These are phyloP conservation scores for Fomitopsis pulvina DNA, from an alignment of 768 basidiomycete species.

Conservation along the genomic window DNA sequence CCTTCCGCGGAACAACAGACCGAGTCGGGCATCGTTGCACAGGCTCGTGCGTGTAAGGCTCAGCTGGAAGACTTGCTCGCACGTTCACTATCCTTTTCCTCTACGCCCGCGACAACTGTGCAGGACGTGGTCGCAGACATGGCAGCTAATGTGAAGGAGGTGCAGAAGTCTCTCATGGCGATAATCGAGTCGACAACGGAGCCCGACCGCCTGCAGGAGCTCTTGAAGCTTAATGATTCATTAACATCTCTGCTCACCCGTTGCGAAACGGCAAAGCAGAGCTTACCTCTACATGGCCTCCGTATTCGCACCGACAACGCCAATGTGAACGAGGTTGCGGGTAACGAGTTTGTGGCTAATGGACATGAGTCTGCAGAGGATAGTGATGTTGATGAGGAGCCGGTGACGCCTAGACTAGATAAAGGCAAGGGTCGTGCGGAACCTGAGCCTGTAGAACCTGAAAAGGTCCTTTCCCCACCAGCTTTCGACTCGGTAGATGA, in stretches of 20 bases:
- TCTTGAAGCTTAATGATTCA: slow-evolving; percentile 68
- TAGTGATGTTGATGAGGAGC: slow-evolving; percentile 26
- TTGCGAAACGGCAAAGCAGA: slow-evolving; percentile 8
- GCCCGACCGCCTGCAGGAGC: slow-evolving; percentile 53
- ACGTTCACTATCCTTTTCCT: slow-evolving; percentile 17
- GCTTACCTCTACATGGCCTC: slow-evolving; percentile 10
- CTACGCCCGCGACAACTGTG: slow-evolving; percentile 7
- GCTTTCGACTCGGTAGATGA: slow-evolving; percentile 23
- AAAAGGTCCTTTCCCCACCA: slow-evolving; percentile 68
- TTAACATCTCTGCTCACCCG: slow-evolving; percentile 52
- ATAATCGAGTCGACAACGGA: slow-evolving; percentile 54
- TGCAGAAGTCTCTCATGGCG: slow-evolving; percentile 43
- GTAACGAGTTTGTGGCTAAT: not conserved
- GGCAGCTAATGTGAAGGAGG: slow-evolving; percentile 42
- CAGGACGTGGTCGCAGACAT: slow-evolving; percentile 31
- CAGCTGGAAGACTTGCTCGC: slow-evolving; percentile 23
- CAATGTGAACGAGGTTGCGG: not conserved
- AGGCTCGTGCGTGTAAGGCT: slow-evolving; percentile 32
- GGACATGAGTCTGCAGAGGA: slow-evolving; percentile 6
- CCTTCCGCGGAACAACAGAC: slow-evolving; percentile 18
- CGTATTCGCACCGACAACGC: slow-evolving; percentile 10
- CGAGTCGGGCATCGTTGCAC: slow-evolving; percentile 40
- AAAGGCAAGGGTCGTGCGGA: slow-evolving; percentile 75
- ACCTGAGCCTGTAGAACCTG: slow-evolving; percentile 59
- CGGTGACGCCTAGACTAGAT: slow-evolving; percentile 59